Percentiles rank a stretch among this genome's conserved stretches.
Conservation (phyloP, 2,329 filamentous ascomycete genomes). For the Fusarium tuaranense region DNA sequence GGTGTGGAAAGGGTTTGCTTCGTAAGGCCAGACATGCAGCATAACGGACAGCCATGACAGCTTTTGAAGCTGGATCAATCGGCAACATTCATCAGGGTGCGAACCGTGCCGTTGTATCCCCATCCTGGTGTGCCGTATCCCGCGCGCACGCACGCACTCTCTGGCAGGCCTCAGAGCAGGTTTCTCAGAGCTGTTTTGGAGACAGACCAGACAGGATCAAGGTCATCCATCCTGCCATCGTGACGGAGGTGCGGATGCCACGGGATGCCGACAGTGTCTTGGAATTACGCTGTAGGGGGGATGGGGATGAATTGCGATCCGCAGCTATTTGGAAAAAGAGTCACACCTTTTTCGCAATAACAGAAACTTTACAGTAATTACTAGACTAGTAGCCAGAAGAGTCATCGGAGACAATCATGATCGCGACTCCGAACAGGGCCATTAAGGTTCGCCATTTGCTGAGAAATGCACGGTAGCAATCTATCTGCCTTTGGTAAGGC, state of each 20-base stretch:
- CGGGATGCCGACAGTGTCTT: slow-evolving; percentile 37
- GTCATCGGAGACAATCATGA: slow-evolving; percentile 28
- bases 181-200: neutral
- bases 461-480: slow-evolving; percentile 29
- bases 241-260: slow-evolving; percentile 33
- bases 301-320: slow-evolving; percentile 18
- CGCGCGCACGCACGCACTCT: neutral
- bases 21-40: slow-evolving; percentile 4
- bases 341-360: slow-evolving; percentile 17
- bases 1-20: neutral
- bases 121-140: slow-evolving; percentile 9
- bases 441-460: slow-evolving; percentile 35
- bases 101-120: slow-evolving; percentile 2
- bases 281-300: slow-evolving; percentile 14
- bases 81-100: slow-evolving; percentile 7
- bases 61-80: slow-evolving; percentile 10
- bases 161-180: slow-evolving; percentile 25
- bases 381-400: slow-evolving; percentile 16
- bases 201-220: neutral
- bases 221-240: slow-evolving; percentile 38
- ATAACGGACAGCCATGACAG: slow-evolving; percentile 10
- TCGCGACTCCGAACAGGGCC: slow-evolving; percentile 31
- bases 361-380: neutral
- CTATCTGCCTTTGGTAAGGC: slow-evolving; percentile 21
- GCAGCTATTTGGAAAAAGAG: slow-evolving; percentile 18